These are phyloP conservation scores for Diaporthe sp. DNA, from an alignment of 2,329 filamentous ascomycete species.

Conservation along the genomic window DNA sequence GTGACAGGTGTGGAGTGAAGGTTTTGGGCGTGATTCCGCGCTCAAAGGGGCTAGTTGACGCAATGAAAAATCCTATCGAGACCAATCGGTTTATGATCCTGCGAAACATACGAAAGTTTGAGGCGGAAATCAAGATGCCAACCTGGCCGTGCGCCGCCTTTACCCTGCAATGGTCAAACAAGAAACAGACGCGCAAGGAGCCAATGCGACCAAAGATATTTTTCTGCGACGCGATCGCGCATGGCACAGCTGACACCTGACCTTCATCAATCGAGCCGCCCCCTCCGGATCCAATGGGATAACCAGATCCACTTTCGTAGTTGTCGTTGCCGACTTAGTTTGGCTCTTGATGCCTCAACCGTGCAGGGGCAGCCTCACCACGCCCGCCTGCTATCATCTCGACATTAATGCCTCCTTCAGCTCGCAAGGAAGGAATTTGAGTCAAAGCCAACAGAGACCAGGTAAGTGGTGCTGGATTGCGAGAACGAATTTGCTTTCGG, in stretches of 20 bases:
- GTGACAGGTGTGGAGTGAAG: conserved; percentile 20
- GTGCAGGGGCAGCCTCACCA: background rate
- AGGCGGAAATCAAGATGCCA: conserved; percentile 16
- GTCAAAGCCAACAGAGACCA: background rate
- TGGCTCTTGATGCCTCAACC: background rate
- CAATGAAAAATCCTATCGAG: conserved; percentile 18
- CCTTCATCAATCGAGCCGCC: conserved; percentile 16
- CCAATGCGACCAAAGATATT: conserved; percentile 16
- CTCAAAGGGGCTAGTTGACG: conserved; percentile 29
- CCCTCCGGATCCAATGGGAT: background rate
- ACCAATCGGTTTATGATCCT: conserved; percentile 23
- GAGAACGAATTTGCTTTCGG: background rate
- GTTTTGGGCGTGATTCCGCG: conserved; percentile 22
- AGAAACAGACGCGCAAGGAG: conserved; percentile 27
- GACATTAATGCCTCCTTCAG: conserved; percentile 14
- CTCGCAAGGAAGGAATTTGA: background rate
- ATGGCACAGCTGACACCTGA: background rate
- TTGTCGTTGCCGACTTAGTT: background rate
- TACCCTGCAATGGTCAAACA: conserved; percentile 24
- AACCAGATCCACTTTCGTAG: background rate
- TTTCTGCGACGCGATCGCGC: conserved; percentile 26
- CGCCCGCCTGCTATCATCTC: background rate
- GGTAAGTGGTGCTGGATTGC: background rate
- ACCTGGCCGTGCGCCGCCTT: conserved; percentile 10
- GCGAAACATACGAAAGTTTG: conserved; percentile 26